Percentiles rank a stretch among this genome's conserved stretches.
phyloP scores from a whole-genome alignment of 108 stramenopile genomes.

The Nitzschia sp. region DNA sequence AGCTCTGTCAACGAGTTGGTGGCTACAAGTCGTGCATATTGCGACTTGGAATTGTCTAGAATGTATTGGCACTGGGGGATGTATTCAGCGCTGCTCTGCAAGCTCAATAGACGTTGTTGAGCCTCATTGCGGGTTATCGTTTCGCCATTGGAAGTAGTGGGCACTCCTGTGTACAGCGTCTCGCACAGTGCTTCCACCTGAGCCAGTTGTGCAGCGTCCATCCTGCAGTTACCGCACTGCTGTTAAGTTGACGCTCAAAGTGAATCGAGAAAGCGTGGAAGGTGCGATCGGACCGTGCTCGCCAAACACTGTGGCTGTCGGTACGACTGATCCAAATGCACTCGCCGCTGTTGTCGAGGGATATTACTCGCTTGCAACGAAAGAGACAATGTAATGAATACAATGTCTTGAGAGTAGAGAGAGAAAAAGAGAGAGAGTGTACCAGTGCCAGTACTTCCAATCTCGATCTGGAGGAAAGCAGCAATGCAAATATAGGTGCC shows the following conservation, averaged over 20 bases:
- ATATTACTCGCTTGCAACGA: too few species aligned
- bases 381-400: too few species aligned
- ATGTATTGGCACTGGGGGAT: constrained; percentile 99
- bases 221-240: too few species aligned
- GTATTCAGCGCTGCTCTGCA: constrained; percentile 90
- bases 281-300: not conserved
- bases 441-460: too few species aligned
- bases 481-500: too few species aligned
- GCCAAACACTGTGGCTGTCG: too few species aligned
- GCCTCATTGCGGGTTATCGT: constrained; percentile 74
- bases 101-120: constrained; percentile 86
- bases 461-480: too few species aligned
- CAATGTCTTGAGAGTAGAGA: too few species aligned
- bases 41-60: constrained; percentile 86
- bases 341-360: too few species aligned
- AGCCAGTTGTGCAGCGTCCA: constrained; percentile 89
- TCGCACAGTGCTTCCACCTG: constrained; percentile 96
- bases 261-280: too few species aligned
- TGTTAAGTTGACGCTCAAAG: too few species aligned
- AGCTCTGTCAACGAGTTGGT: constrained; percentile 90
- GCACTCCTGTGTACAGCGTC: constrained; percentile 85
- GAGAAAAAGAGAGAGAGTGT: too few species aligned
- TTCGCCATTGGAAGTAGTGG: constrained; percentile 54
- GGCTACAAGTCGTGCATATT: constrained; percentile 94
- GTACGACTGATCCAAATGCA: not conserved